Evolutionary conservation across 257 asterid genomes (phyloP).

Genomic region (Petrea volubilis): DNA sequence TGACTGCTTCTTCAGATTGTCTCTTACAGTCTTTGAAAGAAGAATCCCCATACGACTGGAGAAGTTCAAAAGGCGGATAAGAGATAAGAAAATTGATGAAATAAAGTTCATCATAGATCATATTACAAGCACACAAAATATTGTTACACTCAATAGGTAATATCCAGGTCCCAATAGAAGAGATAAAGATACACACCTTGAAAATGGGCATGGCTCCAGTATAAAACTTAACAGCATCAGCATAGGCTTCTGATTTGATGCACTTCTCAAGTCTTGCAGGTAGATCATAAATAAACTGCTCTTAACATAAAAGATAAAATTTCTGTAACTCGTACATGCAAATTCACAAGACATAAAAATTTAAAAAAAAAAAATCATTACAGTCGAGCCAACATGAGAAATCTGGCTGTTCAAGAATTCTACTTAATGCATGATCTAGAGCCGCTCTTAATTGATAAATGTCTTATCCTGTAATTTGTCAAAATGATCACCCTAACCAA

Average conservation of each 20-base stretch:
- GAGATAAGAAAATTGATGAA: slow-evolving; percentile 14
- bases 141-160: no score
- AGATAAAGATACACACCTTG: slow-evolving; percentile 55
- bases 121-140: background rate
- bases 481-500: slow-evolving; percentile 22
- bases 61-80: slow-evolving; percentile 25
- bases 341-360: slow-evolving; percentile 22
- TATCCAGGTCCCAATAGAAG: background rate
- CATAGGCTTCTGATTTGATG: slow-evolving; percentile 92
- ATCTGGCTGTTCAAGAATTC: background rate
- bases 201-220: slow-evolving; percentile 97
- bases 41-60: slow-evolving; percentile 93
- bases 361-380: background rate
- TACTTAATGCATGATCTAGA: background rate
- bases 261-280: slow-evolving; percentile 91
- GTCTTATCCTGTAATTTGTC: slow-evolving; percentile 6
- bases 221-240: slow-evolving; percentile 93
- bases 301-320: slow-evolving; percentile 48
- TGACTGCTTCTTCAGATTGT: slow-evolving; percentile 87
- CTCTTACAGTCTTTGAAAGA: slow-evolving; percentile 92
- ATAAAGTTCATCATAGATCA: background rate
- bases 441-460: background rate
- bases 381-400: background rate
- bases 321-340: slow-evolving; percentile 40
- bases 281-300: slow-evolving; percentile 97